phyloP scores from a whole-genome alignment of 345 rosid species.

The Lepidium aucheri region DNA sequence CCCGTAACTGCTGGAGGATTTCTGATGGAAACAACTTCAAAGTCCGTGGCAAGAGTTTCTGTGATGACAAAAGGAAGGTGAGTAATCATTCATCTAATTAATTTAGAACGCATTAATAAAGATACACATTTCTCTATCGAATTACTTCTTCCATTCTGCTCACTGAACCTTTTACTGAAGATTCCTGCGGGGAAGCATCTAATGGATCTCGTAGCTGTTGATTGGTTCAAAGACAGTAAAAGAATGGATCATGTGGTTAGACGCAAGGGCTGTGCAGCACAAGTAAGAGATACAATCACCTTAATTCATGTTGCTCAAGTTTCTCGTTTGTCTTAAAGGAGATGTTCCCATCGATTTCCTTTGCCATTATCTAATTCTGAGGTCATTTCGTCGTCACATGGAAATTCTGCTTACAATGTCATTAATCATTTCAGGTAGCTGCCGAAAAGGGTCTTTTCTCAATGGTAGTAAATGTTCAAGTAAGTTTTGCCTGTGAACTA shows the following conservation, averaged over 20 bases:
- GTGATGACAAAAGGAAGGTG: conserved; percentile 87
- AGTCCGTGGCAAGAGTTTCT: conserved; percentile 90
- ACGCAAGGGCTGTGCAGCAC: conserved; percentile 93
- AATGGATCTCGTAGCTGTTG: conserved; percentile 98
- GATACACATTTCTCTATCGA: neutral
- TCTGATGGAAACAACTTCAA: conserved; percentile 87
- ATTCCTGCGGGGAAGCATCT: conserved; percentile 90
- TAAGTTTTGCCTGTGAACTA: conserved; percentile 34
- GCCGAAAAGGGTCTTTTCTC: conserved; percentile 69
- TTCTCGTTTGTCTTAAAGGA: neutral
- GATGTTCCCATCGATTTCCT: neutral
- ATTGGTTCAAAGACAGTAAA: conserved; percentile 97
- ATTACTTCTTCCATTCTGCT: conserved; percentile 13
- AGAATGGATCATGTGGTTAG: conserved; percentile 95
- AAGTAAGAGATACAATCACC: conserved; percentile 42
- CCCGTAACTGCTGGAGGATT: conserved; percentile 86
- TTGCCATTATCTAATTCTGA: neutral
- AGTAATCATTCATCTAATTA: neutral
- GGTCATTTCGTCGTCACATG: neutral
- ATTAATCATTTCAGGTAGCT: conserved; percentile 44
- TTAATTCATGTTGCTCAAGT: neutral
- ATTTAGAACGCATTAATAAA: neutral
- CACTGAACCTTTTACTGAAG: conserved; percentile 36
- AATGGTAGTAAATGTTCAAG: conserved; percentile 64
- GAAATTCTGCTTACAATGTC: neutral